These are phyloP conservation scores for Fragaria nilgerrensis DNA, from an alignment of 306 rosid genomes.

Conservation along the genomic window DNA sequence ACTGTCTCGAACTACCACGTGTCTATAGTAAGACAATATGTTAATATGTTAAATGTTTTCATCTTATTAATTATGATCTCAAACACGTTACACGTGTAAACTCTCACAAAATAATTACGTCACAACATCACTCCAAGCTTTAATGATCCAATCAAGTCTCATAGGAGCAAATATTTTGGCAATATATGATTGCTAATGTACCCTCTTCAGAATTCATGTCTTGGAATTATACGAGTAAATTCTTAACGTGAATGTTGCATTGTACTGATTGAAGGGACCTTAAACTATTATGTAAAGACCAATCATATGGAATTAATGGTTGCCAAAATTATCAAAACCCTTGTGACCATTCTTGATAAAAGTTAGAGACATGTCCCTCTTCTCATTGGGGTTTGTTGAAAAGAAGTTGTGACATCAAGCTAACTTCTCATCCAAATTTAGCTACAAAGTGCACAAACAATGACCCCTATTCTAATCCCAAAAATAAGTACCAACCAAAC, in stretches of 20 bases:
- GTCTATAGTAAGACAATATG: not conserved
- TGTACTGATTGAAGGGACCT: not conserved
- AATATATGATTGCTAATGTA: not conserved
- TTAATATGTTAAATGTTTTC: no score
- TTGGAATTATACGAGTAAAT: not conserved
- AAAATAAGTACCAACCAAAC: not conserved
- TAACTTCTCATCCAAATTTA: not conserved
- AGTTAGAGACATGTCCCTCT: not conserved
- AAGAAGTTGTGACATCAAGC: not conserved
- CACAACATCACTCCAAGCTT: not conserved
- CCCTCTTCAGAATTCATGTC: not conserved
- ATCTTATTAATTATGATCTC: not conserved
- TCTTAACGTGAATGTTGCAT: not conserved
- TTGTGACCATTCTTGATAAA: not conserved
- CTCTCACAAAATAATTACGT: no score
- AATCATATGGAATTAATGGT: not conserved
- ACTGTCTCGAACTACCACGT: not conserved
- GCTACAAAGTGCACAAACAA: not conserved
- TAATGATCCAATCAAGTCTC: not conserved
- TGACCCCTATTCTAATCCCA: not conserved
- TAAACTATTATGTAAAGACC: not conserved
- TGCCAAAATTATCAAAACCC: not conserved
- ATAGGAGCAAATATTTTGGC: not conserved
- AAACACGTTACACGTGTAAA: no score
- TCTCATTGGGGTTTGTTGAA: not conserved